A percentile compares a stretch with the other conserved stretches of the same genome.
Evolutionary conservation across 2,329 filamentous ascomycete species (phyloP).

Genomic region (Aureobasidium mangrovei): DNA sequence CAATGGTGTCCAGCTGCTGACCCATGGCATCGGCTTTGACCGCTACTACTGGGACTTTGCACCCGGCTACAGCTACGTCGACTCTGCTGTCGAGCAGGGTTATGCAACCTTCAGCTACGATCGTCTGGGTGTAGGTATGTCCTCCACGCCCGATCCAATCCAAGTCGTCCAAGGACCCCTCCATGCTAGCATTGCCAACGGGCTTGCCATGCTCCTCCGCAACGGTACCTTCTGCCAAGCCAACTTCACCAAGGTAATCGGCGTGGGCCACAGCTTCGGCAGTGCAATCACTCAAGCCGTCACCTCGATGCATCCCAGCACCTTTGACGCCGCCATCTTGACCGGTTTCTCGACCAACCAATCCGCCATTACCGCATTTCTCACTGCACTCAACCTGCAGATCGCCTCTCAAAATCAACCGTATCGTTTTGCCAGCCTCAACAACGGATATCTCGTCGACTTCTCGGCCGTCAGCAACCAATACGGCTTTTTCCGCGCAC

Average conservation of each 20-base stretch:
- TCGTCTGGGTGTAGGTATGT: constrained; percentile 32
- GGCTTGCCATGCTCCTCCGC: constrained; percentile 26
- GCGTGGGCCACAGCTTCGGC: constrained; percentile 31
- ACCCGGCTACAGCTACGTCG: constrained; percentile 33
- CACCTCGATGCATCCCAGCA: constrained; percentile 42
- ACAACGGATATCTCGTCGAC: constrained; percentile 24
- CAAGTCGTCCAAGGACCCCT: constrained; percentile 31
- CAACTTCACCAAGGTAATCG: constrained; percentile 30
- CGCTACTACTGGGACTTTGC: constrained; percentile 30
- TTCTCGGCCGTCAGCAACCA: constrained; percentile 21
- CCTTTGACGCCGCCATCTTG: constrained; percentile 37
- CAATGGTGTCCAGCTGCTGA: constrained; percentile 31
- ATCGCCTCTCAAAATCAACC: constrained; percentile 24
- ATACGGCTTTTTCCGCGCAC: constrained; percentile 26
- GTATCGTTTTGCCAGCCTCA: constrained; percentile 23
- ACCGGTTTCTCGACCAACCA: constrained; percentile 29
- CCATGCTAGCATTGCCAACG: constrained; percentile 30
- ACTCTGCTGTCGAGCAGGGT: constrained; percentile 30
- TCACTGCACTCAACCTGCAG: constrained; percentile 22
- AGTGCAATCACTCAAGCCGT: constrained; percentile 41
- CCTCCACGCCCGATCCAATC: constrained; percentile 31
- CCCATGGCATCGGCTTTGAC: constrained; percentile 34
- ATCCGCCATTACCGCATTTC: constrained; percentile 20
- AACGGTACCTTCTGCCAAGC: constrained; percentile 22
- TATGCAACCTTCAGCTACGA: constrained; percentile 37